Percentiles rank a stretch among this genome's conserved stretches.
These are phyloP conservation scores for Neurospora crassa DNA, from an alignment of 2,329 filamentous ascomycete genomes.

Conservation along the genomic window DNA sequence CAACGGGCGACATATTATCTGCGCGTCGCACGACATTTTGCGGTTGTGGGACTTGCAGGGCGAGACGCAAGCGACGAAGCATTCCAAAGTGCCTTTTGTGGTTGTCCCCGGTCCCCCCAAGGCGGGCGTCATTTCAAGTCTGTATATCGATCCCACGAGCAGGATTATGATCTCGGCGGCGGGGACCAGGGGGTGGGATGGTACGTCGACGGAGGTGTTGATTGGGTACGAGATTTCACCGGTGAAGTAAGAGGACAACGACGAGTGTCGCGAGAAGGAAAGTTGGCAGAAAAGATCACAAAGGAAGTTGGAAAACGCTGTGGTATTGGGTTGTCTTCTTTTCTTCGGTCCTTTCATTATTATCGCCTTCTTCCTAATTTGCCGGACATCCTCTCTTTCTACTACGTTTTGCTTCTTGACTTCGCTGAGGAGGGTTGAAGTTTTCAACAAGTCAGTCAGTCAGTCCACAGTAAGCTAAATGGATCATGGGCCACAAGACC, in stretches of 20 bases:
- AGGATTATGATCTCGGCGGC: constrained; percentile 86
- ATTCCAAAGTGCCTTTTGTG: constrained; percentile 83
- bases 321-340: background rate
- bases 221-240: constrained; percentile 80
- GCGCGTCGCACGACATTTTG: constrained; percentile 88
- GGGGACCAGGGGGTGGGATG: constrained; percentile 93
- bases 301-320: background rate
- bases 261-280: background rate
- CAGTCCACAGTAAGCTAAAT: background rate
- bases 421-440: background rate
- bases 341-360: background rate
- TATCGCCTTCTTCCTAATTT: background rate
- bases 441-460: background rate
- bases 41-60: constrained; percentile 75
- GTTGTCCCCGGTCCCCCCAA: constrained; percentile 81
- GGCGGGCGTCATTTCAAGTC: constrained; percentile 75
- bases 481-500: background rate
- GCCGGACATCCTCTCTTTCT: background rate
- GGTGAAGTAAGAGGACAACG: background rate
- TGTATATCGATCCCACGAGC: constrained; percentile 82
- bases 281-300: background rate
- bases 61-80: constrained; percentile 53
- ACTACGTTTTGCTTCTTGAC: background rate
- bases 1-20: constrained; percentile 85
- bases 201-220: constrained; percentile 76